A percentile compares a stretch with the other conserved stretches of the same genome.
These are phyloP conservation scores for Ramicandelaber brevisporus DNA, from an alignment of 192 early-diverging fungal species.

Conservation along the genomic window DNA sequence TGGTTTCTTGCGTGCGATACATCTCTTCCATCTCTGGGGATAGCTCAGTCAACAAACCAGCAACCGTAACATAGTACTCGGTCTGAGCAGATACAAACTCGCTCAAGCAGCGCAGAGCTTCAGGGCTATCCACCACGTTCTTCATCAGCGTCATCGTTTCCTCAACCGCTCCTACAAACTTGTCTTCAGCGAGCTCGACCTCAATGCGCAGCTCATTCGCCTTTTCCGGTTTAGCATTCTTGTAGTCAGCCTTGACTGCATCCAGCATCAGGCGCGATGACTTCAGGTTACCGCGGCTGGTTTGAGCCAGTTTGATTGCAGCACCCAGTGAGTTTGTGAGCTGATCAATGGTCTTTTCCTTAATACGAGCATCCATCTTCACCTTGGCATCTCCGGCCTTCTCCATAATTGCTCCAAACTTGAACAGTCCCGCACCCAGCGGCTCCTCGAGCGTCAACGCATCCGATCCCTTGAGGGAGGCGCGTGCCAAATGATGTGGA, in stretches of 20 bases:
- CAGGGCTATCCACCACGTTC: conserved; percentile 62
- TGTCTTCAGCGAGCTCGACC: conserved; percentile 82
- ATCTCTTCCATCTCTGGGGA: conserved; percentile 92
- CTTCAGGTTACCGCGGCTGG: too few relatives aligned
- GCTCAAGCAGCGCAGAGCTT: conserved; percentile 55
- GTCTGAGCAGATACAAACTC: conserved; percentile 73
- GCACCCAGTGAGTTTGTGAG: too few relatives aligned
- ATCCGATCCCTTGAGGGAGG: conserved; percentile 35
- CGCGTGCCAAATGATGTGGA: conserved; percentile 48
- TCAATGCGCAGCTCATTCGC: conserved; percentile 53
- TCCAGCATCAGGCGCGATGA: conserved; percentile 65
- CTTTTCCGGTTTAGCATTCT: conserved; percentile 36
- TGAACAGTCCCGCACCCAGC: conserved; percentile 58
- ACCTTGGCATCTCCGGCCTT: conserved; percentile 58
- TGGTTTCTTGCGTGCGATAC: conserved; percentile 73
- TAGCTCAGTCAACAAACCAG: conserved; percentile 35
- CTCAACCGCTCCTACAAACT: conserved; percentile 84
- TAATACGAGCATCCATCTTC: too few relatives aligned
- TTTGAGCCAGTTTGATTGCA: too few relatives aligned
- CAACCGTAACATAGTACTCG: conserved; percentile 62
- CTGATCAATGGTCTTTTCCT: too few relatives aligned
- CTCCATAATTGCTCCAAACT: conserved; percentile 66
- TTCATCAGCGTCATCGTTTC: conserved; percentile 91
- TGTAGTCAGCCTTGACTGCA: conserved; percentile 52
- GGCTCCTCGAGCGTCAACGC: conserved; percentile 56